These are phyloP conservation scores for Phytophthora pseudosyringae DNA, from an alignment of 352 stramenopile genomes.

Conservation along the genomic window DNA sequence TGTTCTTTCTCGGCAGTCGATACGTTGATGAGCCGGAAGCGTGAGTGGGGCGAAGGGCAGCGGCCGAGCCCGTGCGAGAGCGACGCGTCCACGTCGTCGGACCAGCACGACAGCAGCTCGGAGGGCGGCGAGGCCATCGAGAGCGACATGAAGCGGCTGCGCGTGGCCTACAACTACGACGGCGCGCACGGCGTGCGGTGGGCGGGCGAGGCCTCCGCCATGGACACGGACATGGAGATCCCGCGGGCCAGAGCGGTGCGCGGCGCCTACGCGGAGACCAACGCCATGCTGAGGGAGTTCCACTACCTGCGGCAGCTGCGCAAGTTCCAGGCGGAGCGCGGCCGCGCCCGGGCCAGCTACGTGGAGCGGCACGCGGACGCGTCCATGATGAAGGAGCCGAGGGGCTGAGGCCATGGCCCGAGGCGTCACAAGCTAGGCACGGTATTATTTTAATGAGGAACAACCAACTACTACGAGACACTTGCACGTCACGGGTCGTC, in stretches of 20 bases:
- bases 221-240: slow-evolving; percentile 34
- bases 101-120: slow-evolving; percentile 22
- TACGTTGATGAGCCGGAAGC: slow-evolving; percentile 22
- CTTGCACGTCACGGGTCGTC: neutral
- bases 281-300: slow-evolving; percentile 71
- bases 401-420: slow-evolving; percentile 20
- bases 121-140: slow-evolving; percentile 57
- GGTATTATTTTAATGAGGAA: neutral
- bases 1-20: no score
- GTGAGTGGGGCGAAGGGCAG: slow-evolving; percentile 18
- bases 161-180: slow-evolving; percentile 70
- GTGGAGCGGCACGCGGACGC: slow-evolving; percentile 22
- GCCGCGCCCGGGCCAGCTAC: slow-evolving; percentile 49
- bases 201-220: slow-evolving; percentile 30
- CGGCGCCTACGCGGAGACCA: slow-evolving; percentile 53
- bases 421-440: neutral
- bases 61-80: slow-evolving; percentile 22
- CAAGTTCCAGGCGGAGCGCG: slow-evolving; percentile 73
- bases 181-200: slow-evolving; percentile 38
- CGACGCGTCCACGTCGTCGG: slow-evolving; percentile 28
- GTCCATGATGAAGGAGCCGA: slow-evolving; percentile 33
- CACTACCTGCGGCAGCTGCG: slow-evolving; percentile 80
- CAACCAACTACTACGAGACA: neutral
- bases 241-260: slow-evolving; percentile 25
- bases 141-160: slow-evolving; percentile 77